Evolutionary conservation across 2,329 filamentous ascomycete species (phyloP).

Genomic region (Pseudogymnoascus sp.): DNA sequence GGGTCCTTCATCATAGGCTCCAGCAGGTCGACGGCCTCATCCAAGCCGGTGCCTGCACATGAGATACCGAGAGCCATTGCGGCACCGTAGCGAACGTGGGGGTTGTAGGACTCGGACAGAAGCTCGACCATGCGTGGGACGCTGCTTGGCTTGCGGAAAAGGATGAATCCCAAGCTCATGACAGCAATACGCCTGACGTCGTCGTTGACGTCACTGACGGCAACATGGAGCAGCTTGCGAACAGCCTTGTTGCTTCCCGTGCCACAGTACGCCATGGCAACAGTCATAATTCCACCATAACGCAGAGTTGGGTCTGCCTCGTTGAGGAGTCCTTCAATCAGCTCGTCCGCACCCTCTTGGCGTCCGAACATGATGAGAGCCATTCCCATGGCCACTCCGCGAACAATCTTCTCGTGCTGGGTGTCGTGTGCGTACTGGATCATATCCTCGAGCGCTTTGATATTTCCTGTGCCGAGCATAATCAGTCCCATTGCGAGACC

Average conservation of each 20-base stretch:
- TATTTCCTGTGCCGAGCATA: conserved; percentile 96
- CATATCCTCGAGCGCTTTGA: conserved; percentile 90
- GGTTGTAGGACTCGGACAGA: conserved; percentile 96
- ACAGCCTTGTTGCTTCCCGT: conserved; percentile 98
- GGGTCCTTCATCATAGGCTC: conserved; percentile 99
- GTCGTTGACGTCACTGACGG: conserved; percentile 96
- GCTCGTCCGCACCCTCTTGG: conserved; percentile 87
- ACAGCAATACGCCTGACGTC: conserved; percentile 94
- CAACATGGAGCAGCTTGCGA: conserved; percentile 86
- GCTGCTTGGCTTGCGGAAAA: conserved; percentile 94
- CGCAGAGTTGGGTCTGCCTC: conserved; percentile 89
- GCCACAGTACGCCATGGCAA: conserved; percentile 93
- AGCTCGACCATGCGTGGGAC: conserved; percentile 98
- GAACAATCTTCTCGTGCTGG: conserved; percentile 97
- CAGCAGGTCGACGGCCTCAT: conserved; percentile 91
- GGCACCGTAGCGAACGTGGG: conserved; percentile 93
- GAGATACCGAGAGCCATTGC: conserved; percentile 98
- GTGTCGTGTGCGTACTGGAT: conserved; percentile 96
- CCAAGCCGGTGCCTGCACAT: conserved; percentile 88
- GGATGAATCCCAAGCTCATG: conserved; percentile 95
- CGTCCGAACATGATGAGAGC: conserved; percentile 96
- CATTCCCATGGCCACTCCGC: conserved; percentile 92
- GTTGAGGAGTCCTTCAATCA: conserved; percentile 86
- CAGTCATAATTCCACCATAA: conserved; percentile 98
- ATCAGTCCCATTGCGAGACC: conserved; percentile 94